These are phyloP conservation scores for Kwoniella sp. DNA, from an alignment of 768 basidiomycete genomes.

Conservation along the genomic window DNA sequence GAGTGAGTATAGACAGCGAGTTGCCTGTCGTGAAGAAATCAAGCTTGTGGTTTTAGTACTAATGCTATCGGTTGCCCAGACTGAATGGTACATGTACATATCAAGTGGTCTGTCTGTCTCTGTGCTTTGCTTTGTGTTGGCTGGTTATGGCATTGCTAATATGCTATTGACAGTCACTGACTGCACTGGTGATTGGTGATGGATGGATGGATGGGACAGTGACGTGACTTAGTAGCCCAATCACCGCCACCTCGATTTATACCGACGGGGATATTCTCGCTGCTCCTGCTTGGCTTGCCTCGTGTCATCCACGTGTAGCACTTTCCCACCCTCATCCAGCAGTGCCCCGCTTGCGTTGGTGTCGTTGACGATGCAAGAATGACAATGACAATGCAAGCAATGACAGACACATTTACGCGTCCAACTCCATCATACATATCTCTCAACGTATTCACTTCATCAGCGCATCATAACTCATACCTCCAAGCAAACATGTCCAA, in stretches of 20 bases:
- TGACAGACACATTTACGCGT: conserved; percentile 1
- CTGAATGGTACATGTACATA: too few species aligned
- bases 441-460: not conserved
- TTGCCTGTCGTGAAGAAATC: too few species aligned
- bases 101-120: too few species aligned
- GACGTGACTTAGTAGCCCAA: not conserved
- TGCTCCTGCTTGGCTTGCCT: not conserved
- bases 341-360: conserved; percentile 9
- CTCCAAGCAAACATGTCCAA: conserved; percentile 57
- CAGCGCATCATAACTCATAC: not conserved
- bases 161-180: too few species aligned
- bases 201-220: too few species aligned
- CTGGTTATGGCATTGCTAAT: too few species aligned
- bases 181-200: too few species aligned
- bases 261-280: not conserved
- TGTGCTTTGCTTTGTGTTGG: too few species aligned
- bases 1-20: too few species aligned
- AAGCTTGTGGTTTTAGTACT: too few species aligned
- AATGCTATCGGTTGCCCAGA: too few species aligned
- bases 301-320: conserved; percentile 1
- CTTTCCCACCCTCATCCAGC: not conserved
- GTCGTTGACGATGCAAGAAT: not conserved
- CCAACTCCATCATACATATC: not conserved
- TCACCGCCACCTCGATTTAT: not conserved
- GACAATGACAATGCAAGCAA: not conserved